Evolutionary conservation across 176 grass and related monocot species (phyloP), one percentile per base, ranked within the genome.

Genomic region (Luzula sylvatica): DNA sequence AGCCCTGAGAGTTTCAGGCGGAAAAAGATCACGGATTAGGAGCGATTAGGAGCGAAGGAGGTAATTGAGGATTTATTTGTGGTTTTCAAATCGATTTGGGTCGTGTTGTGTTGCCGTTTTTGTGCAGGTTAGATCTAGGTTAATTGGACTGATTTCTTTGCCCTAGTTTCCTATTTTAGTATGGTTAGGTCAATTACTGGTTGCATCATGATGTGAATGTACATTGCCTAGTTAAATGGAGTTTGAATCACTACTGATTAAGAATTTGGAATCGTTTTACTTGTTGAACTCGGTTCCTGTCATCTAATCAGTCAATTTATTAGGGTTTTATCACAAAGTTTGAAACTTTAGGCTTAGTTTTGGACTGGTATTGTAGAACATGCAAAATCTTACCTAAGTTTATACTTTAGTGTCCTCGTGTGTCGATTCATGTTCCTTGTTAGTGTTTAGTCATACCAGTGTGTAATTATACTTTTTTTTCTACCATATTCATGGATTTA

Each of bases 131-230:
- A 46, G 43, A 46, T 46, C 43, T 2, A 12, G 9, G 43, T 12
- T 46, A 8, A 8, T 46, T 46, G 43, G 43, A 46, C 43, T 15
- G 15, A 46, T 46, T 46, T 46, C 8, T 9, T 15, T 46, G 43
- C 43, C 43, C 15, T 46, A 46, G 14, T 46, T 46, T 46, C 43
- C 43, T 46, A 5, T 46, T 46, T 46, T 46, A n/a, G 43, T 46
- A 0, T 46, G 11, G 5, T 46, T 15, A n/a, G 43, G 43, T 1
- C 43, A n/a, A 46, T 46, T 46, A 4, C 8, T 17, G 11, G 9
- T 46, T 17, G 43, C 12, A 5, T 12, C 4, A 46, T 46, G 43
- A 46, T 14, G 4, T 4, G 12, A 46, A 46, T 17, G 43, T 17
- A n/a, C 43, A 46, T 46, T 46, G 43, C 7, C 12, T 46, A 46